Evolutionary conservation across 2,329 filamentous ascomycete genomes (phyloP).

Genomic region (Tolypocladium ovalisporum): DNA sequence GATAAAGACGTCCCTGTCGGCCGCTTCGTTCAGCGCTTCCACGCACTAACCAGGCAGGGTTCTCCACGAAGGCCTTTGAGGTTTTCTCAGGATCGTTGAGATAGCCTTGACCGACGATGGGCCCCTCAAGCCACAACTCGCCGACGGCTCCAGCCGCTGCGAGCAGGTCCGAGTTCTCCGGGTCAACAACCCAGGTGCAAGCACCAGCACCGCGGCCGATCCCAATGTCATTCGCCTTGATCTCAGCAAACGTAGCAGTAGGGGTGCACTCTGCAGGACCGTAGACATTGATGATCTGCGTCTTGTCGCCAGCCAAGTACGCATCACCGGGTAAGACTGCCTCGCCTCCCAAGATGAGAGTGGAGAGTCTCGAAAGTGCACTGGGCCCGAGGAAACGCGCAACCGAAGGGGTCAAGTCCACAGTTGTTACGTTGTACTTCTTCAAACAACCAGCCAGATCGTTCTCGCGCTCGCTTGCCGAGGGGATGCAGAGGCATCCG

Average conservation of each 20-base stretch:
- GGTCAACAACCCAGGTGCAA: slow-evolving; percentile 8
- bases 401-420: slow-evolving; percentile 9
- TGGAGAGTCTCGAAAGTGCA: slow-evolving; percentile 4
- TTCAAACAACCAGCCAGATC: slow-evolving; percentile 4
- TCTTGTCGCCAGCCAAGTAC: slow-evolving; percentile 3
- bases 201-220: slow-evolving; percentile 3
- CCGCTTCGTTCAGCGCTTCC: not conserved
- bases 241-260: not conserved
- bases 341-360: slow-evolving; percentile 9
- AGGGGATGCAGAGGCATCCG: slow-evolving; percentile 10
- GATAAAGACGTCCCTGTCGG: slow-evolving; percentile 22
- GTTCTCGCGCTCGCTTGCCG: slow-evolving; percentile 3
- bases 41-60: slow-evolving; percentile 2
- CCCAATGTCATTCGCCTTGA: not conserved
- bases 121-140: slow-evolving; percentile 10
- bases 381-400: slow-evolving; percentile 5
- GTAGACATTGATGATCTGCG: slow-evolving; percentile 10
- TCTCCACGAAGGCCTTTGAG: slow-evolving; percentile 11
- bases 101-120: slow-evolving; percentile 10
- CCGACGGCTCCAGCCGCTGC: slow-evolving; percentile 8
- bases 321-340: slow-evolving; percentile 3
- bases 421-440: slow-evolving; percentile 3
- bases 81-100: slow-evolving; percentile 7
- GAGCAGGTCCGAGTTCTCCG: slow-evolving; percentile 6
- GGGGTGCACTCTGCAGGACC: slow-evolving; percentile 11